Evolutionary conservation across 306 rosid genomes (phyloP), one percentile per base, ranked within the genome.

Genomic region (Myrica gale): DNA sequence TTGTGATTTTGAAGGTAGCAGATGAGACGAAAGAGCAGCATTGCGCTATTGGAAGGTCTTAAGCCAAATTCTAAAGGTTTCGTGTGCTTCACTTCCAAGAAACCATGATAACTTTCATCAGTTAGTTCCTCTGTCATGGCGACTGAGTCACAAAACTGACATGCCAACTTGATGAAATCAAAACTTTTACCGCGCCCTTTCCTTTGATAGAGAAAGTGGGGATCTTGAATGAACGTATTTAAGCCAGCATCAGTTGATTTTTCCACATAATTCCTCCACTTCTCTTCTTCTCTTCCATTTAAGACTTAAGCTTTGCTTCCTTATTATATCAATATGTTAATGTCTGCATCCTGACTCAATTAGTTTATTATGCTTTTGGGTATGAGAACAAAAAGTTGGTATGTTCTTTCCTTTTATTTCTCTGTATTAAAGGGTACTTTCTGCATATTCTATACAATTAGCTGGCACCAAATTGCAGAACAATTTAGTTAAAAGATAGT

Each of bases 41-140:
- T 61, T 32, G 4, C 26, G 26, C 41, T 12, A 37, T 61, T 32
- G 42, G 26, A 13, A 10, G 13, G 68, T 61, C 68, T 9, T 37
- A 32, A 32, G 20, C 4, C 0, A 32, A 61, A 11, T 61, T 12
- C 41, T 26, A 32, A 61, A 4, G 20, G 10, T 61, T 58, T 37
- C 68, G 26, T 61, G 10, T 32, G 17, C 68, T 61, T 61, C 68
- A 61, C 19, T 61, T 61, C 68, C 12, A 61, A 61, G 68, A 5
- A 61, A 61, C 65, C 41, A 58, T 6, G 19, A 19, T 43, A 17
- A 61, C 15, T 61, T 13, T 19, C 68, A 61, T 61, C 10, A 12
- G 19, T 61, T 8, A 65, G 11, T 48, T n/a, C 21, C 3, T 65
- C 69, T 65, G 5, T 17, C 47, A 7, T 41, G 48, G 69, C 17